Evolutionary conservation across 768 basidiomycete species (phyloP), one percentile per base, ranked within the genome.

Genomic region (Lactarius sp.): DNA sequence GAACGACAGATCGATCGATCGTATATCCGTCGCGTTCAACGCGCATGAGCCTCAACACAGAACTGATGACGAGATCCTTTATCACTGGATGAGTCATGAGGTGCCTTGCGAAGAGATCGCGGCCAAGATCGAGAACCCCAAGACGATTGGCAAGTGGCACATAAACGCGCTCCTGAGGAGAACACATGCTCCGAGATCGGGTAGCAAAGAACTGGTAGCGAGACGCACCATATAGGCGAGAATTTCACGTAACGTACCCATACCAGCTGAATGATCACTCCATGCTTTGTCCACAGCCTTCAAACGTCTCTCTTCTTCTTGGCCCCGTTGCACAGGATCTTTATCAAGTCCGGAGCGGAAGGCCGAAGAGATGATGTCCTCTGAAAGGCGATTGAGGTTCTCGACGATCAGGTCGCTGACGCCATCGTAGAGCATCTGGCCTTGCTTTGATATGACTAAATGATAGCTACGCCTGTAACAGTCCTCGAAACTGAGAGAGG

Each of bases 381-480:
- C 75, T 2, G 94, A 92, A 44, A 98, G 83, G 49, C 80, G 77
- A 56, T 93, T 85, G 41, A 99, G 81, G 71, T 98, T 92, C 69
- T 91, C 86, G 12, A 82, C 77, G 47, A 99, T 83, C 36, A 98
- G 84, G 50, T 81, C 75, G 60, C 80, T 86, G 47, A 96, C 85
- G 4, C 94, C 95, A 39, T 86, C 85, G 75, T 98, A 98, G 27
- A 99, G 79, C 75, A 82, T 83, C 61, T 88, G 86, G 2, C 93
- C 94, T 57, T 88, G 82, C 72, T 90, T 92, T 71, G 87, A 82
- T 3, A 97, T 81, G 4, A 96, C 94, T 83, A 98, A 85, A 71
- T 94, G 94, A 76, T 97, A 97, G 22, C 88, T 92, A 73, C 90
- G 94, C 49, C 95, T 83, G 73, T 97, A 93, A 68, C 93, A 92